These are phyloP conservation scores for Lasiodiplodia sp. DNA, from an alignment of 2,329 filamentous ascomycete species.

Conservation along the genomic window DNA sequence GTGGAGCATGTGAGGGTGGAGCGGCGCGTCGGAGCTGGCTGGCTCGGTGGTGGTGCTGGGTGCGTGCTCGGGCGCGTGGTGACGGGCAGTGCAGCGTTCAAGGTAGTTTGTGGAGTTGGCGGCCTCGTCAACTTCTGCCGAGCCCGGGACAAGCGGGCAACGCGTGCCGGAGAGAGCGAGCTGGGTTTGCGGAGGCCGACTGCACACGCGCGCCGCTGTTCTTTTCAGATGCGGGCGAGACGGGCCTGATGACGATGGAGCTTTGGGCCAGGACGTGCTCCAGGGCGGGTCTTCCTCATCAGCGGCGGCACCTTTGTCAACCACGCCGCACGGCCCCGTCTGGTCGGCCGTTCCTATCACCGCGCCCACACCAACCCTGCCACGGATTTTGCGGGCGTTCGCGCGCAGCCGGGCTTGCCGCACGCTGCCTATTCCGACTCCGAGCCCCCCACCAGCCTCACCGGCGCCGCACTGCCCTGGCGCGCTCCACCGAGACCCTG, in stretches of 20 bases:
- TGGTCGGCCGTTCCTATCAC: constrained; percentile 30
- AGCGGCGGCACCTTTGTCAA: constrained; percentile 30
- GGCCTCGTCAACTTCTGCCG: constrained; percentile 24
- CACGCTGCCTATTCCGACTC: background rate
- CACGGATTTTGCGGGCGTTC: constrained; percentile 4
- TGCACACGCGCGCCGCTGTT: constrained; percentile 8
- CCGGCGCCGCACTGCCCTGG: background rate
- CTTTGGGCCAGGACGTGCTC: constrained; percentile 35
- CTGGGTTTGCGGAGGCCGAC: constrained; percentile 9
- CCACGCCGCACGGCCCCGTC: constrained; percentile 16
- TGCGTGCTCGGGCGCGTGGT: constrained; percentile 26
- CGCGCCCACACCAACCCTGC: constrained; percentile 22
- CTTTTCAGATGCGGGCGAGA: constrained; percentile 16
- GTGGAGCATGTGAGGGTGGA: constrained; percentile 15
- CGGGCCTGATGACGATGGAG: constrained; percentile 35
- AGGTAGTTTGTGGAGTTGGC: constrained; percentile 27
- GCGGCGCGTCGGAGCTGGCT: constrained; percentile 6
- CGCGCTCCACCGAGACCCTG: constrained; percentile 1
- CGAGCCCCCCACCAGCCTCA: background rate
- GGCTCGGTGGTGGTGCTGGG: constrained; percentile 9
- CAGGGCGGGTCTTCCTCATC: constrained; percentile 19
- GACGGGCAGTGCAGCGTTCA: constrained; percentile 27
- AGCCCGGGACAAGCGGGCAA: constrained; percentile 23
- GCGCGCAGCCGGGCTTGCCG: constrained; percentile 6
- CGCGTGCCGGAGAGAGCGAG: constrained; percentile 20